These are phyloP conservation scores for Pharus latifolius DNA, from an alignment of 176 grass and related monocot species.

Conservation along the genomic window DNA sequence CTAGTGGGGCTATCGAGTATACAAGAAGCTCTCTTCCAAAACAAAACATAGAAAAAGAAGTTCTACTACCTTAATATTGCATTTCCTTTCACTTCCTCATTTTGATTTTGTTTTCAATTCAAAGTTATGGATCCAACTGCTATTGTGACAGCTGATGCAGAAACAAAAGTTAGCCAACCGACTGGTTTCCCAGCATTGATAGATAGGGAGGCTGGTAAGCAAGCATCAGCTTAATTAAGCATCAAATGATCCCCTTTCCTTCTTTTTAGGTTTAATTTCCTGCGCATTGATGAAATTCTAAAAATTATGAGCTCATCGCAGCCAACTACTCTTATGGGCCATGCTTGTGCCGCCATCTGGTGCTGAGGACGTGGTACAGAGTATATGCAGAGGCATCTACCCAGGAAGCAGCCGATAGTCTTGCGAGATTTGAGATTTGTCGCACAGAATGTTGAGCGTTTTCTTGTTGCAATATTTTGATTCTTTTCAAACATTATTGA, in stretches of 20 bases:
- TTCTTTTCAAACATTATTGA: no score
- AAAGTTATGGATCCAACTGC: constrained; percentile 74
- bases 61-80: no score
- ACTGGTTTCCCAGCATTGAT: constrained; percentile 61
- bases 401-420: constrained; percentile 52
- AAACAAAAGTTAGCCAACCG: constrained; percentile 61
- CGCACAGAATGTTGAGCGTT: constrained; percentile 39
- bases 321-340: constrained; percentile 52
- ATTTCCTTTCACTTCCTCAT: no score
- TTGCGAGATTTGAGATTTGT: constrained; percentile 63
- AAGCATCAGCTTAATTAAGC: no score
- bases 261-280: no score
- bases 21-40: no score
- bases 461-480: constrained; percentile 27
- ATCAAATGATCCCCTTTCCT: no score
- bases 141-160: constrained; percentile 64
- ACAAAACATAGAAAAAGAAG: no score
- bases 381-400: constrained; percentile 83
- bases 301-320: constrained; percentile 15
- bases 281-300: no score
- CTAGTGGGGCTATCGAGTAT: no score
- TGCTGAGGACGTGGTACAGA: constrained; percentile 78
- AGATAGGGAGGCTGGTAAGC: constrained; percentile 59
- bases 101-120: constrained; percentile 30
- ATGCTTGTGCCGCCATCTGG: constrained; percentile 80